Percentiles rank a stretch among this genome's conserved stretches.
Conservation (phyloP, 441 rosid genomes). For the Biscutella auriculata region DNA sequence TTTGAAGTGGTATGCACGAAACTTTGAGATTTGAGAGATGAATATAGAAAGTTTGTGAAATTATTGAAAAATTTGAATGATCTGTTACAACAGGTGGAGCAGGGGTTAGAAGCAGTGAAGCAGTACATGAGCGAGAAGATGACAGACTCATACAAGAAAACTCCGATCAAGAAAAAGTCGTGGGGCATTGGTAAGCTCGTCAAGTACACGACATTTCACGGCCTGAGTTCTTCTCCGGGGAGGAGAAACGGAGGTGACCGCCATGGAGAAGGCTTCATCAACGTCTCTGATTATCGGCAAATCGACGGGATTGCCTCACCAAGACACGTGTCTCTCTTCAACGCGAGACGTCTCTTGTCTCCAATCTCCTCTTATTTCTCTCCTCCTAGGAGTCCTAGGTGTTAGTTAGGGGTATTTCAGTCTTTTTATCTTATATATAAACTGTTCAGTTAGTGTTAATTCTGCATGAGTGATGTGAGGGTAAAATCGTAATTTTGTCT, state of each 20-base stretch:
- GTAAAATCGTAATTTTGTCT: background rate
- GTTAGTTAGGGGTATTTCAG: background rate
- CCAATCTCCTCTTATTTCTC: slow-evolving; percentile 23
- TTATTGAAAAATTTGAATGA: background rate
- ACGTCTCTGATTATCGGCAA: slow-evolving; percentile 30
- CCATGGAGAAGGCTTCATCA: slow-evolving; percentile 29
- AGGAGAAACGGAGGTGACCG: slow-evolving; percentile 9
- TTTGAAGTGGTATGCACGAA: slow-evolving; percentile 40
- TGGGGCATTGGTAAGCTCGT: slow-evolving; percentile 65
- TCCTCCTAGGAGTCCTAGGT: slow-evolving; percentile 21
- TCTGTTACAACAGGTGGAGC: slow-evolving; percentile 27
- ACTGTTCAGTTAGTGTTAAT: background rate
- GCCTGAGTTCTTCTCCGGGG: slow-evolving; percentile 17
- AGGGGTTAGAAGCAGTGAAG: slow-evolving; percentile 40
- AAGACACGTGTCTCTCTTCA: slow-evolving; percentile 37
- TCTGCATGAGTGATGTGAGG: background rate
- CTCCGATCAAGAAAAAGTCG: slow-evolving; percentile 33
- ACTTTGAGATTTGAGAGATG: background rate
- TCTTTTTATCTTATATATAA: background rate
- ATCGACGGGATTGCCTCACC: slow-evolving; percentile 49
- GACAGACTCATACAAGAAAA: slow-evolving; percentile 33
- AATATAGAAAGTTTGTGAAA: background rate
- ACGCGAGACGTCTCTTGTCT: slow-evolving; percentile 61
- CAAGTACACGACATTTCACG: no score
- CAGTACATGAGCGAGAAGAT: slow-evolving; percentile 54